Base-by-base conservation (phyloP, 2,329 filamentous ascomycete species). In the Monosporascus sp. region DNA sequence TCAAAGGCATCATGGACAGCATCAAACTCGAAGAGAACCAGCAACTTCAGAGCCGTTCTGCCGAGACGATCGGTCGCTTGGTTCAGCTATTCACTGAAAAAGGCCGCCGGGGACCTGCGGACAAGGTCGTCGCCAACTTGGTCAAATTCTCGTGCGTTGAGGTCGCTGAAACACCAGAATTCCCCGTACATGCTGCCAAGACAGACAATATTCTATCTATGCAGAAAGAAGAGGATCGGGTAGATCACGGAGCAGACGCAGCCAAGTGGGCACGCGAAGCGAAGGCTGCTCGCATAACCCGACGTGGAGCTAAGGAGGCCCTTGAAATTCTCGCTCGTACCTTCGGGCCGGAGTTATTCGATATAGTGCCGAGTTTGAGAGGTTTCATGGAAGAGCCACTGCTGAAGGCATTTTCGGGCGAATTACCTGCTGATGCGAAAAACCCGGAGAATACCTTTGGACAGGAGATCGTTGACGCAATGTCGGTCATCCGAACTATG, bases 121-220 rank as follows among this genome's bases (percentile, higher is more conserved):
- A 97, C 69, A 99, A 99, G 73, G 89, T 99, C 15, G 92, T 97
- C 27, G 86, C 89, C 47, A 99, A 99, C 65, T 72, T 99, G 50
- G 90, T 96, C 73, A 97, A 97, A 66, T 99, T 97, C 71, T 96
- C 91, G 58, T 99, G 94, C 65, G 90, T 97, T 64, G 94, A 99
- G 68, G 96, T 95, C 1, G 93, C 94, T 0, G 95, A 99, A 70
- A 99, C 95, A 0, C 94, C 94, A 0, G 94, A 97, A 65, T 97
- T 97, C 68, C 84, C 86, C 5, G 86, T 89, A 27, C 94, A 97
- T 64, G 88, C 88, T 2, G 70, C 77, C 44, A 86, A 95, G 64
- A 88, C 86, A 46, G 84, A 85, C 58, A 86, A 87, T 15, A 94
- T 99, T 52, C 74, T 99, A 17, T 97, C 94, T 0, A 85, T 99